Evolutionary conservation across 139 green algal genomes (phyloP).

Genomic region (Tetradesmus lagerheimii): DNA sequence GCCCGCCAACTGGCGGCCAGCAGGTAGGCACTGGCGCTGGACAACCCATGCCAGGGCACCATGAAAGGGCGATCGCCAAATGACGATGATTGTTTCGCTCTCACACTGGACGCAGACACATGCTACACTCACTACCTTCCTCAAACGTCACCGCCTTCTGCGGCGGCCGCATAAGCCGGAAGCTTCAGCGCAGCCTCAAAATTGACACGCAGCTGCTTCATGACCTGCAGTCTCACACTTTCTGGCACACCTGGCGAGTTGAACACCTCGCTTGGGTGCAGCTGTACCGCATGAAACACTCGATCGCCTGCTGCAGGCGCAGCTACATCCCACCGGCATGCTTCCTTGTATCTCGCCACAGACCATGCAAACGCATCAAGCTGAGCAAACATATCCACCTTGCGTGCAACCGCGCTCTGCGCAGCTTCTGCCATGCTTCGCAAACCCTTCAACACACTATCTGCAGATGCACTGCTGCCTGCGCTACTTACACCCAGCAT

Average conservation of each 20-base stretch:
- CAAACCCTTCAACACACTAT: not conserved
- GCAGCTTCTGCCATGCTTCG: not conserved
- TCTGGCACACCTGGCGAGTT: not conserved
- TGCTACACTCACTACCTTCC: not conserved
- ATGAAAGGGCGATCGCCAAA: too few relatives aligned
- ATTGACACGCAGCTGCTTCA: not conserved
- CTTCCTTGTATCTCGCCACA: slow-evolving; percentile 16
- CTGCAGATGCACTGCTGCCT: not conserved
- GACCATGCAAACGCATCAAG: slow-evolving; percentile 38
- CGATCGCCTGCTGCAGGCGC: not conserved
- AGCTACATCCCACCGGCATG: not conserved
- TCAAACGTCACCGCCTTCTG: not conserved
- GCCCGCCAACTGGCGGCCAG: too few relatives aligned
- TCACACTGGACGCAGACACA: too few relatives aligned
- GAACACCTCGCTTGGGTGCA: not conserved
- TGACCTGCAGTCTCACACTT: not conserved
- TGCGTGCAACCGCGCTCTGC: not conserved
- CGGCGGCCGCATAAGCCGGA: not conserved
- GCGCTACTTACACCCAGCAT: not conserved
- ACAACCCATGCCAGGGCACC: too few relatives aligned
- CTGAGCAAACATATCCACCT: slow-evolving; percentile 2
- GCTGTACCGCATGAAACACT: not conserved
- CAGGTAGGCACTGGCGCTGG: too few relatives aligned
- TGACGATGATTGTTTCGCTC: too few relatives aligned
- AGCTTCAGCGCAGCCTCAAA: not conserved